Percentiles rank a stretch among this genome's conserved stretches.
These are phyloP conservation scores for Candida sp. DNA, from an alignment of 1,139 yeast species.

Conservation along the genomic window DNA sequence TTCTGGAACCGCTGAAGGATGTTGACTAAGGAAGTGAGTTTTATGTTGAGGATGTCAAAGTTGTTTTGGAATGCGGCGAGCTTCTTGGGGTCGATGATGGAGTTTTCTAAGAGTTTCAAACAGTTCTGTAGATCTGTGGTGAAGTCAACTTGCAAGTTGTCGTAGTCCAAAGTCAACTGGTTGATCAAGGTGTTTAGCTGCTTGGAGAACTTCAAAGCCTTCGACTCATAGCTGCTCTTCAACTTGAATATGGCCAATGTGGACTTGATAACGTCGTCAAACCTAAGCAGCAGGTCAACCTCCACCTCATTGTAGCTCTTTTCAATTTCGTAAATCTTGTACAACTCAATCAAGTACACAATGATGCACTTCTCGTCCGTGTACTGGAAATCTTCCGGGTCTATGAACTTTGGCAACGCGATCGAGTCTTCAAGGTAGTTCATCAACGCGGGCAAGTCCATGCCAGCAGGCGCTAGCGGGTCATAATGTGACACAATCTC, in stretches of 20 bases:
- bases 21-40: slow-evolving; percentile 6
- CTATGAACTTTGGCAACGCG: slow-evolving; percentile 61
- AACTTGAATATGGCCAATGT: slow-evolving; percentile 17
- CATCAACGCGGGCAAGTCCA: slow-evolving; percentile 28
- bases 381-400: slow-evolving; percentile 59
- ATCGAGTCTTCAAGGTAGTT: slow-evolving; percentile 35
- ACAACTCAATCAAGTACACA: slow-evolving; percentile 70
- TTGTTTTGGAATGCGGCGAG: neutral
- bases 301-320: slow-evolving; percentile 8
- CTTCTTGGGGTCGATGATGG: neutral
- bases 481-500: slow-evolving; percentile 27
- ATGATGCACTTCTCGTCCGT: slow-evolving; percentile 74
- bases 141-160: slow-evolving; percentile 7
- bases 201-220: slow-evolving; percentile 32
- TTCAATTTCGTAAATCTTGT: slow-evolving; percentile 49
- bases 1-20: slow-evolving; percentile 7
- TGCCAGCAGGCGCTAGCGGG: slow-evolving; percentile 21
- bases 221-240: slow-evolving; percentile 36
- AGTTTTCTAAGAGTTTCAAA: slow-evolving; percentile 1
- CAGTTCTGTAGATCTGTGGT: slow-evolving; percentile 3
- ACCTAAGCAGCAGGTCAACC: slow-evolving; percentile 3
- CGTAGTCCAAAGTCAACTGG: slow-evolving; percentile 11
- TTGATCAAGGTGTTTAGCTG: slow-evolving; percentile 21
- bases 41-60: slow-evolving; percentile 2
- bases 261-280: slow-evolving; percentile 16